A percentile compares a stretch with the other conserved stretches of the same genome.
phyloP scores from a whole-genome alignment of 2,329 filamentous ascomycete genomes.

The Rhytidhysteron rufulum region DNA sequence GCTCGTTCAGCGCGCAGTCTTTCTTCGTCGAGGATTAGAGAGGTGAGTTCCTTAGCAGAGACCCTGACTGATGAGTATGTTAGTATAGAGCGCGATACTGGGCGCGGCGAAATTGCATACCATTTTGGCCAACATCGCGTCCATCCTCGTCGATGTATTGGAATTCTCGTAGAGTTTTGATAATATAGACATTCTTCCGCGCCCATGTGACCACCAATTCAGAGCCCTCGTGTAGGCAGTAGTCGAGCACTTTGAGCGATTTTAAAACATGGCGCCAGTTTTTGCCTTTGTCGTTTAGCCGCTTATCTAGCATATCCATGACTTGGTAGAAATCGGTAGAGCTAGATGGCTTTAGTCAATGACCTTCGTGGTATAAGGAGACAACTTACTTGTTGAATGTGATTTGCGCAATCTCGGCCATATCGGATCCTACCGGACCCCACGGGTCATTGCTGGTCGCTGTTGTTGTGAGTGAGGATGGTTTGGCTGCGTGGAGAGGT shows the following conservation, averaged over 20 bases:
- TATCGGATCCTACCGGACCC: slow-evolving; percentile 96
- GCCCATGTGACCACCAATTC: slow-evolving; percentile 97
- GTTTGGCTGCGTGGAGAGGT: slow-evolving; percentile 3
- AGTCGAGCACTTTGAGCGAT: slow-evolving; percentile 94
- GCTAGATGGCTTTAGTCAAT: slow-evolving; percentile 47
- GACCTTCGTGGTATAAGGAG: slow-evolving; percentile 1
- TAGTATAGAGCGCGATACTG: slow-evolving; percentile 10
- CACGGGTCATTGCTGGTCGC: slow-evolving; percentile 98
- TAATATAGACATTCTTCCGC: slow-evolving; percentile 96
- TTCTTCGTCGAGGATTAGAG: slow-evolving; percentile 90
- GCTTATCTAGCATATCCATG: slow-evolving; percentile 99
- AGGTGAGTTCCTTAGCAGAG: slow-evolving; percentile 91
- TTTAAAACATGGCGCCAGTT: slow-evolving; percentile 99
- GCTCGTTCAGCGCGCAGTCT: slow-evolving; percentile 83
- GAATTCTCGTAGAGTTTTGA: slow-evolving; percentile 97
- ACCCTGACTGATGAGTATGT: slow-evolving; percentile 66
- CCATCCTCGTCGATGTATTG: slow-evolving; percentile 95
- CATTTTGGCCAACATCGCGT: slow-evolving; percentile 92
- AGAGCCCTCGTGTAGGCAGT: slow-evolving; percentile 94
- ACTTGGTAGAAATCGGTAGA: slow-evolving; percentile 98
- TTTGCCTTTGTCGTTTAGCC: slow-evolving; percentile 97
- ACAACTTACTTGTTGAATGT: slow-evolving; percentile 87
- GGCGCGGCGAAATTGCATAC: slow-evolving; percentile 49
- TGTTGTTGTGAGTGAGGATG: slow-evolving; percentile 41
- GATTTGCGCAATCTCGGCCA: slow-evolving; percentile 97